Conservation (phyloP, 148 eudicot genomes). For the Arctostaphylos glauca region DNA sequence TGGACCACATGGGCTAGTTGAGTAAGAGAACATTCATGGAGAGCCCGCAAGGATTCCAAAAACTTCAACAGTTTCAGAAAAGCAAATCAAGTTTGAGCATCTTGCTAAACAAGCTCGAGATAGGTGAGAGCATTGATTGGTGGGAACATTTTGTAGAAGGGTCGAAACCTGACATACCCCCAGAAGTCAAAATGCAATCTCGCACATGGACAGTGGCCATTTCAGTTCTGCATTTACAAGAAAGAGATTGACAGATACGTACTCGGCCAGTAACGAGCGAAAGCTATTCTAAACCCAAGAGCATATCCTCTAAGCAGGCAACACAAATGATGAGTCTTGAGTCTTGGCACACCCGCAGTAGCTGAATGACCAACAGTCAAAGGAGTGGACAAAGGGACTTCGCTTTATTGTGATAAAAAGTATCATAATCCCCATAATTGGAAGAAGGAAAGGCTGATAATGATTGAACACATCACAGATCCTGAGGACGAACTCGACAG, state of each 20-base stretch:
- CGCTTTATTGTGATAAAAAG: neutral
- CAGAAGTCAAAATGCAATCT: neutral
- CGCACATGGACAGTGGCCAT: neutral
- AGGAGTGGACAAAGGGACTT: neutral
- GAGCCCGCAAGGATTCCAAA: neutral
- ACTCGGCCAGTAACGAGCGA: neutral
- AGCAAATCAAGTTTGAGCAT: neutral
- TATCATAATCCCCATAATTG: neutral
- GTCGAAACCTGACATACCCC: neutral
- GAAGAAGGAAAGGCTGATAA: neutral
- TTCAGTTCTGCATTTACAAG: neutral
- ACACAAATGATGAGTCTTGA: neutral
- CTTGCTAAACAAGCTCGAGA: neutral
- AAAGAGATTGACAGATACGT: too few species aligned
- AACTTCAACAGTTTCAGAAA: neutral
- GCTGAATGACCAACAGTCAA: neutral
- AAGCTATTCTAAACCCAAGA: neutral
- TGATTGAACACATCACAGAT: neutral
- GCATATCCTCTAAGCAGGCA: too few species aligned
- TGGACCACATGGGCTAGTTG: neutral
- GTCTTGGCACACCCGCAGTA: neutral
- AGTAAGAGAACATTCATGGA: neutral
- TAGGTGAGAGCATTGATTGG: slow-evolving; percentile 1
- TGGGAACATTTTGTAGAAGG: neutral
- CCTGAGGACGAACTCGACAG: neutral